Evolutionary conservation across 2,329 filamentous ascomycete species (phyloP).

Genomic region (Anisogramma anomala): DNA sequence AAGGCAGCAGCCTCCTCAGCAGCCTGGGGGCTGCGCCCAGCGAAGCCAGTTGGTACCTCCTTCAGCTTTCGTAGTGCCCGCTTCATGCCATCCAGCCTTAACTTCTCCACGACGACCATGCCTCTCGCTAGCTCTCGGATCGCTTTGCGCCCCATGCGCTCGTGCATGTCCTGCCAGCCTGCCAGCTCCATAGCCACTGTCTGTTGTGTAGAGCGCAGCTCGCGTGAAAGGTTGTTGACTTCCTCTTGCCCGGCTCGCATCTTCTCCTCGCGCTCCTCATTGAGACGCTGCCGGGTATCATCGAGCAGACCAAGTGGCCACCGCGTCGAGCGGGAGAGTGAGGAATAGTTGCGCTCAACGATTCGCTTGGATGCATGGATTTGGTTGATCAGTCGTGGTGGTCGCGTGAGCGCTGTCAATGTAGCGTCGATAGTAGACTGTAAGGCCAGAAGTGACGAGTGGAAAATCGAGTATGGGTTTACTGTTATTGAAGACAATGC

Average conservation of each 20-base stretch:
- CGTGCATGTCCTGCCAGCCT: constrained; percentile 85
- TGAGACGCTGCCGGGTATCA: constrained; percentile 70
- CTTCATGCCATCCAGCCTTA: constrained; percentile 67
- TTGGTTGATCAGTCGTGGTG: constrained; percentile 62
- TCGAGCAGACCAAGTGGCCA: constrained; percentile 78
- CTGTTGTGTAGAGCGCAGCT: constrained; percentile 85
- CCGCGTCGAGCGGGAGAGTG: constrained; percentile 60
- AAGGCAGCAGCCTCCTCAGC: neutral
- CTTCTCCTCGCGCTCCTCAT: constrained; percentile 75
- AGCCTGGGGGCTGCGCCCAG: neutral
- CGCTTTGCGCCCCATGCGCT: constrained; percentile 61
- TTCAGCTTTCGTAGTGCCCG: constrained; percentile 59
- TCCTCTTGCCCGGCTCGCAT: constrained; percentile 60
- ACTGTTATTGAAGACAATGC: constrained; percentile 56
- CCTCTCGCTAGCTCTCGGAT: constrained; percentile 64
- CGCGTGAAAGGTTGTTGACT: constrained; percentile 61
- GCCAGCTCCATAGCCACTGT: constrained; percentile 85
- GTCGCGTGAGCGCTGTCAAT: constrained; percentile 65
- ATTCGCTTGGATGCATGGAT: constrained; percentile 65
- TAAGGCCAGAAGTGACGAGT: constrained; percentile 66
- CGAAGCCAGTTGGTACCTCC: constrained; percentile 16
- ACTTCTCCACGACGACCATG: constrained; percentile 70
- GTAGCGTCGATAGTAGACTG: constrained; percentile 76
- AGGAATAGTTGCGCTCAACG: constrained; percentile 66
- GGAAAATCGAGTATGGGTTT: constrained; percentile 61